Conservation (phyloP, 2,329 filamentous ascomycete species). For the Cladophialophora yegresii region DNA sequence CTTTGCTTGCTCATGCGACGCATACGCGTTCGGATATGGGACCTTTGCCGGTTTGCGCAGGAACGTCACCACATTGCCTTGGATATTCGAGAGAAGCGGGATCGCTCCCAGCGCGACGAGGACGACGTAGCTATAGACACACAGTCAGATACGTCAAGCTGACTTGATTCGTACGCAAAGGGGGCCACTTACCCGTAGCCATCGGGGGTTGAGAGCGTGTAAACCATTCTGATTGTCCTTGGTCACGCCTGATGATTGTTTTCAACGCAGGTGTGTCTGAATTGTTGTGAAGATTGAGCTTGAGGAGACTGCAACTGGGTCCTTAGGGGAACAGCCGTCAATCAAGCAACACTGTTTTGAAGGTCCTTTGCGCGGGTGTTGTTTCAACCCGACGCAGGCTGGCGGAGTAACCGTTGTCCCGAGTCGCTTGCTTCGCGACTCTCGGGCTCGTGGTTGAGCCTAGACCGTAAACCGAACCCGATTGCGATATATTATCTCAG, state of each 20-base stretch:
- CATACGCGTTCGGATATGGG: conserved; percentile 61
- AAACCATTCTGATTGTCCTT: conserved; percentile 24
- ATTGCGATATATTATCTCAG: not conserved
- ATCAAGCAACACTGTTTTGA: not conserved
- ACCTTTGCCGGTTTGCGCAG: conserved; percentile 57
- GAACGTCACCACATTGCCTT: conserved; percentile 50
- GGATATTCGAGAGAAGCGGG: conserved; percentile 55
- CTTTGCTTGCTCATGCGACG: conserved; percentile 57
- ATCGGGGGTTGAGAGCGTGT: conserved; percentile 31
- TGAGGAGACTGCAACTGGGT: not conserved
- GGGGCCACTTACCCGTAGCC: conserved; percentile 31
- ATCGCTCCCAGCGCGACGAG: conserved; percentile 57
- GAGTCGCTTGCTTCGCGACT: not conserved
- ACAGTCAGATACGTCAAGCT: conserved; percentile 21
- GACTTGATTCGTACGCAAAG: no score
- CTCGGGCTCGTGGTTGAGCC: not conserved
- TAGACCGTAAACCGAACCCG: not conserved
- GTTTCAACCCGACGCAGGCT: not conserved
- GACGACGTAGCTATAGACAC: conserved; percentile 56
- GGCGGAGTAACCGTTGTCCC: not conserved
- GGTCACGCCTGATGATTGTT: not conserved
- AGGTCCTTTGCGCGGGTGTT: not conserved
- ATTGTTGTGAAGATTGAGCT: not conserved
- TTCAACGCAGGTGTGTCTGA: not conserved
- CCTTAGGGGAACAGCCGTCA: not conserved